Evolutionary conservation across 129 eudicot species (phyloP).

Genomic region (Helianthus annuus): HanXRQr2.0-SUNRISE NC_035446.2:64291211-64291710

Average conservation of each 20-base stretch:
- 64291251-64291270: conserved; percentile 96
- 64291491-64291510: conserved; percentile 88
- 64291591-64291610: too few relatives aligned
- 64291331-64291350: too few relatives aligned
- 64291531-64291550: too few relatives aligned
- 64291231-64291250: conserved; percentile 93
- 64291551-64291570: too few relatives aligned
- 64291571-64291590: too few relatives aligned
- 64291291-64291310: conserved; percentile 13
- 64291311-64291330: neutral
- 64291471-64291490: conserved; percentile 83
- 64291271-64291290: conserved; percentile 64
- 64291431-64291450: conserved; percentile 97
- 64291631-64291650: too few relatives aligned
- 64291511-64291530: neutral
- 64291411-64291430: conserved; percentile 88
- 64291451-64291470: conserved; percentile 81
- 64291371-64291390: neutral
- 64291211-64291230: conserved; percentile 86
- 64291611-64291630: too few relatives aligned
- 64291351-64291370: neutral
- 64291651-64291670: too few relatives aligned
- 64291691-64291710: too few relatives aligned
- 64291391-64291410: conserved; percentile 45
- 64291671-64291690: too few relatives aligned